phyloP scores from a whole-genome alignment of 352 stramenopile genomes.

The Phytophthora brassicae region DNA sequence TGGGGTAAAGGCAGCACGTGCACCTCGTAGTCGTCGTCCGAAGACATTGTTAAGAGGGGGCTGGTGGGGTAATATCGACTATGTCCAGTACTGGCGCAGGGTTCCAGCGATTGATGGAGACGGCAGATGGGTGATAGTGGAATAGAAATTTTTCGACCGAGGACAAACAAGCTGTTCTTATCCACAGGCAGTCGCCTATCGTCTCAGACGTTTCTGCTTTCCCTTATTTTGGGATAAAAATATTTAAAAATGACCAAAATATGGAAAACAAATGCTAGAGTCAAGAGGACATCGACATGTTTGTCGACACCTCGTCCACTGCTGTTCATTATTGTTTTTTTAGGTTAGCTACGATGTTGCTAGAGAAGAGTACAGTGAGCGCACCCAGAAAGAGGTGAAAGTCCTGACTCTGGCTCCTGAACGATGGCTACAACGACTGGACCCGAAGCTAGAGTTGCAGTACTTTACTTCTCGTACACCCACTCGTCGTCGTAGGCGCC shows the following conservation, averaged over 20 bases:
- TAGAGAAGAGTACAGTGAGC: slow-evolving; percentile 18
- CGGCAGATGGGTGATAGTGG: slow-evolving; percentile 11
- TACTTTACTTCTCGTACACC: slow-evolving; percentile 94
- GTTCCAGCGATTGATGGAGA: not conserved
- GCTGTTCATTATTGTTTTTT: slow-evolving; percentile 14
- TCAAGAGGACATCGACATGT: slow-evolving; percentile 1
- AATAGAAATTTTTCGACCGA: not conserved
- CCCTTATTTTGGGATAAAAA: too few relatives aligned
- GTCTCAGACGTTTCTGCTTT: slow-evolving; percentile 17
- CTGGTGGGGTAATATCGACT: too few relatives aligned
- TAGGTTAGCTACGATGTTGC: not conserved
- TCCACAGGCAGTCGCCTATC: slow-evolving; percentile 12
- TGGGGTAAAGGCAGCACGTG: slow-evolving; percentile 50
- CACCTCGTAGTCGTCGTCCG: slow-evolving; percentile 38
- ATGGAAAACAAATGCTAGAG: slow-evolving; percentile 10
- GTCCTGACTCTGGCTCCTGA: slow-evolving; percentile 11
- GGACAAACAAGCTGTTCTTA: too few relatives aligned
- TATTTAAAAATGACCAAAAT: not conserved
- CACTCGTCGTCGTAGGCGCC: slow-evolving; percentile 89
- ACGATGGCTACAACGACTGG: not conserved
- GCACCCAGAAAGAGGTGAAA: slow-evolving; percentile 12
- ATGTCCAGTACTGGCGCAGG: slow-evolving; percentile 1
- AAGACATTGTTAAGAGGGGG: slow-evolving; percentile 5
- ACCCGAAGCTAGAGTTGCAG: not conserved
- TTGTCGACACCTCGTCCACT: not conserved